Evolutionary conservation across 176 grass and related monocot species (phyloP).

Genomic region (Phyllostachys edulis): DNA sequence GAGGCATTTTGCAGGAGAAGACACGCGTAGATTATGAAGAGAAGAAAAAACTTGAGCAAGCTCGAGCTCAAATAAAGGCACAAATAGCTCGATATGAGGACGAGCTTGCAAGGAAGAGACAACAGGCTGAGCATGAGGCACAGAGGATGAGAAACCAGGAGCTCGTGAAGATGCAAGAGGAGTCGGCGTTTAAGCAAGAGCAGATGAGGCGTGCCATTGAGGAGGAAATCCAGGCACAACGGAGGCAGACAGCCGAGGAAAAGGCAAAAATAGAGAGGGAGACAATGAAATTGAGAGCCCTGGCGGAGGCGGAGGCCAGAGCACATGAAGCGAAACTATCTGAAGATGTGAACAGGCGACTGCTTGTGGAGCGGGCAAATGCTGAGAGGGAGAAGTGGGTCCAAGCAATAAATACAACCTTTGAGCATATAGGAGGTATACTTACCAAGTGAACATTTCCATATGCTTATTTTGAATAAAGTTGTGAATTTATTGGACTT

Average conservation of each 20-base stretch:
- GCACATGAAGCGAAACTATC: slow-evolving; percentile 42
- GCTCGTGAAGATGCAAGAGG: slow-evolving; percentile 95
- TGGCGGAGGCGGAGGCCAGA: slow-evolving; percentile 58
- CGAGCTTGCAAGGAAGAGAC: slow-evolving; percentile 79
- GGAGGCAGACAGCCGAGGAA: slow-evolving; percentile 57
- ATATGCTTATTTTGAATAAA: slow-evolving; percentile 21
- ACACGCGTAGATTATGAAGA: slow-evolving; percentile 76
- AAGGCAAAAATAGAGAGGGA: slow-evolving; percentile 54
- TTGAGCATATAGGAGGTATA: slow-evolving; percentile 95
- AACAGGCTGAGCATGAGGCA: slow-evolving; percentile 73
- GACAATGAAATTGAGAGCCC: slow-evolving; percentile 23
- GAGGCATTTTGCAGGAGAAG: slow-evolving; percentile 67
- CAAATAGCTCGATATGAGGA: slow-evolving; percentile 75
- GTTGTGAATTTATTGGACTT: slow-evolving; percentile 11
- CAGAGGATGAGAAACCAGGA: slow-evolving; percentile 93
- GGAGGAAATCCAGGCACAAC: slow-evolving; percentile 74
- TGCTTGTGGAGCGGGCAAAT: slow-evolving; percentile 54
- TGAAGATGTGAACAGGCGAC: slow-evolving; percentile 66
- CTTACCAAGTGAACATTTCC: neutral
- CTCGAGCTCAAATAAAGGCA: slow-evolving; percentile 62
- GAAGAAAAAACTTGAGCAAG: slow-evolving; percentile 67
- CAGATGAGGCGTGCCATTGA: slow-evolving; percentile 67
- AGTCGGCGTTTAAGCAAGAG: slow-evolving; percentile 75
- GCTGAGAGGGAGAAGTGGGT: slow-evolving; percentile 96
- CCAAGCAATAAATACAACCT: slow-evolving; percentile 88